Conservation (phyloP, 345 rosid species). For the Salix udensis region DNA sequence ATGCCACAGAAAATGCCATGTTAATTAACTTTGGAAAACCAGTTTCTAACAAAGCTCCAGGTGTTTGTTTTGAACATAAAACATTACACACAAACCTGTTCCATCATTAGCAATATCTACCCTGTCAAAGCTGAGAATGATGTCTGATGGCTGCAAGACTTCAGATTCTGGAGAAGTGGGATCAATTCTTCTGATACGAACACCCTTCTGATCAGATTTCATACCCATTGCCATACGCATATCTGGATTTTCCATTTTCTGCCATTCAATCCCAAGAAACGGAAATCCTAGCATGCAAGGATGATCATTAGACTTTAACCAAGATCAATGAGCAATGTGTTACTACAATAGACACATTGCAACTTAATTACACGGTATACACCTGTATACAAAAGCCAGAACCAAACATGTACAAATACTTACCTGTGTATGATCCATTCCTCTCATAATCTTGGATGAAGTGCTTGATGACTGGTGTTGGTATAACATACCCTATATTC, state of each 20-base stretch:
- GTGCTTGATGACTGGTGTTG: conserved; percentile 87
- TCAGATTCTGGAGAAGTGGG: conserved; percentile 87
- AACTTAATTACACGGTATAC: background rate
- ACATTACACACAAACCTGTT: conserved; percentile 52
- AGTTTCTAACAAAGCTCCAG: background rate
- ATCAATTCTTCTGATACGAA: conserved; percentile 85
- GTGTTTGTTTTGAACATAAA: background rate
- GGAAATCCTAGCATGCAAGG: conserved; percentile 65
- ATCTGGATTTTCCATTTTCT: conserved; percentile 98
- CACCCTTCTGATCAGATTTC: conserved; percentile 84
- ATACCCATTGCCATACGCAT: conserved; percentile 78
- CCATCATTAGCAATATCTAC: conserved; percentile 93
- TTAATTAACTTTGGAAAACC: background rate
- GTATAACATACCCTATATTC: conserved; percentile 93
- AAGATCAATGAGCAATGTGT: background rate
- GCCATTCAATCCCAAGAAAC: conserved; percentile 94
- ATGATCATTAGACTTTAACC: background rate
- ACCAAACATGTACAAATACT: background rate
- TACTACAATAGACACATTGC: background rate
- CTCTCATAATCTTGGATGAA: conserved; percentile 90
- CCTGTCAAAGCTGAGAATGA: conserved; percentile 85
- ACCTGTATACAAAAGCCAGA: background rate
- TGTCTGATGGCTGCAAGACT: conserved; percentile 77
- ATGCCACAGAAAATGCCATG: background rate
- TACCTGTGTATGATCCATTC: conserved; percentile 86